These are phyloP conservation scores for Danielia reshetovae DNA, from an alignment of 805 yeast genomes.

Conservation along the genomic window DNA sequence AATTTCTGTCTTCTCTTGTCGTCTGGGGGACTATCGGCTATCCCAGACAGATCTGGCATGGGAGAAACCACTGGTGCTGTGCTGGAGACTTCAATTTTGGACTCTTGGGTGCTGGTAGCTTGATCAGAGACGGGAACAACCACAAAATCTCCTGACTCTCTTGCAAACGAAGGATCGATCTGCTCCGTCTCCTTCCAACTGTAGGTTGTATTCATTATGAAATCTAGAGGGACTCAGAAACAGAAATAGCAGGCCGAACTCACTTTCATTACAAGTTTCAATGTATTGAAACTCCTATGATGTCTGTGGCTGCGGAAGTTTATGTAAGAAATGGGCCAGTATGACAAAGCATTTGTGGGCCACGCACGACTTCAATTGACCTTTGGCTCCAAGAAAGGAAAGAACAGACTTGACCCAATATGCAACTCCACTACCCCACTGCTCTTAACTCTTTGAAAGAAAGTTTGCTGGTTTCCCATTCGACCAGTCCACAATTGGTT, in stretches of 20 bases:
- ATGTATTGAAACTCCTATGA: no score
- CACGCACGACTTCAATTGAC: neutral
- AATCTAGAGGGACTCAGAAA: constrained; percentile 12
- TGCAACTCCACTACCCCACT: no score
- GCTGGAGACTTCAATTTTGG: neutral
- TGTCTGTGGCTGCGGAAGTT: no score
- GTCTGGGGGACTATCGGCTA: neutral
- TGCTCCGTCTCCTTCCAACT: constrained; percentile 19
- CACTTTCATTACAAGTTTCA: no score
- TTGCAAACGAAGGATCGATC: constrained; percentile 29
- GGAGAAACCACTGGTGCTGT: neutral
- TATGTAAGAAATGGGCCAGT: constrained; percentile 10
- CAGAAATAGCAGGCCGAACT: neutral
- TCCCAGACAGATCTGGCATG: neutral
- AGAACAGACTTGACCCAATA: no score
- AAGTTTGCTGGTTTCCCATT: no score
- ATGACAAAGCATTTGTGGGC: constrained; percentile 11
- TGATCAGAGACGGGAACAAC: neutral
- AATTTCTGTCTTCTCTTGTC: constrained; percentile 18
- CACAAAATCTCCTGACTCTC: constrained; percentile 16
- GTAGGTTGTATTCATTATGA: constrained; percentile 21
- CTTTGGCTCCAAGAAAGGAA: no score
- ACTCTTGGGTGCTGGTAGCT: neutral
- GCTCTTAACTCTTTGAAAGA: no score
- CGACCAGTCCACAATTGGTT: no score